Conservation (phyloP, 2,329 filamentous ascomycete species). For the Nemania abortiva region DNA sequence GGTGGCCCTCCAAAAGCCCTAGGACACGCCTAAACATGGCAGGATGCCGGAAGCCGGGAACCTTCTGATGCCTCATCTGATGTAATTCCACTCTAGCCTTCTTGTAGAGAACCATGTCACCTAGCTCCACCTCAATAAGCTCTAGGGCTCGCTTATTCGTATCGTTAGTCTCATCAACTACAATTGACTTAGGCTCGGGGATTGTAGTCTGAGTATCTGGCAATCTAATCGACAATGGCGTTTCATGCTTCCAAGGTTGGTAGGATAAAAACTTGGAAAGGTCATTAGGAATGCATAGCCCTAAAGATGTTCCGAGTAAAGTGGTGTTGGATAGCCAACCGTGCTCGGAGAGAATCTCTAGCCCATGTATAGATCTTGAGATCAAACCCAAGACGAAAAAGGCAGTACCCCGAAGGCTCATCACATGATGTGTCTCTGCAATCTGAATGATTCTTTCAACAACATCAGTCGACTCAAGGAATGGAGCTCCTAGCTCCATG, state of each 20-base stretch:
- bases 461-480: constrained; percentile 90
- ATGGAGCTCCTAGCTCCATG: constrained; percentile 96
- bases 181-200: constrained; percentile 60
- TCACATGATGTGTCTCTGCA: constrained; percentile 86
- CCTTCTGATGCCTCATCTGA: constrained; percentile 79
- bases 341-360: constrained; percentile 88
- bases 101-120: constrained; percentile 93
- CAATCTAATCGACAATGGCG: constrained; percentile 61
- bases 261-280: constrained; percentile 84
- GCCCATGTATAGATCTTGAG: constrained; percentile 88
- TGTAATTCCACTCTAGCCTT: constrained; percentile 85
- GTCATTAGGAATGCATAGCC: constrained; percentile 86
- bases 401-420: constrained; percentile 93
- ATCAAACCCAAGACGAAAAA: constrained; percentile 96
- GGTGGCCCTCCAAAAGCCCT: constrained; percentile 85
- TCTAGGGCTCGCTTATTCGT: constrained; percentile 84
- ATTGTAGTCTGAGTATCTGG: constrained; percentile 67
- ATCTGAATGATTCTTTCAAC: constrained; percentile 89
- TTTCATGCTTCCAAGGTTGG: constrained; percentile 67
- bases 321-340: constrained; percentile 96
- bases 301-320: constrained; percentile 82
- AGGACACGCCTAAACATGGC: constrained; percentile 88
- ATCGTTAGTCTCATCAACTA: constrained; percentile 69
- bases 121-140: constrained; percentile 81
- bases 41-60: constrained; percentile 79